Evolutionary conservation across 176 grass and related monocot genomes (phyloP), one percentile per base, ranked within the genome.

Genomic region (Carex littledalei): DNA sequence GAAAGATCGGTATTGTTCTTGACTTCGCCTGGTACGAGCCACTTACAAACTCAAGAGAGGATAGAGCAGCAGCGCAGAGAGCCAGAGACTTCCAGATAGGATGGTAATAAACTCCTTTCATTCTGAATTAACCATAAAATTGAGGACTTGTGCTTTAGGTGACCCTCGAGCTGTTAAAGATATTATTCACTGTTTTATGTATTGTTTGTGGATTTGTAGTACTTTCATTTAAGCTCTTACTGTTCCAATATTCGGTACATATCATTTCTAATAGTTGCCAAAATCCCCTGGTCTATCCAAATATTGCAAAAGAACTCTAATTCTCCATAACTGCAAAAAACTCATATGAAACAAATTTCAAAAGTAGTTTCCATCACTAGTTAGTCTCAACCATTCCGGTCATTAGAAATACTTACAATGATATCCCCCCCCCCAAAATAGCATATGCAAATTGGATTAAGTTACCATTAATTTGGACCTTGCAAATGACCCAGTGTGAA

Each of bases 71-170:
- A 2, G 92, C 88, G 62, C 88, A 94, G 86, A 97, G 94, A 97
- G 88, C 92, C 58, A 94, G 94, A 60, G 94, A 97, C 86, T 94
- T 94, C 79, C 90, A 94, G 62, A n/a, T 97, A 83, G 94, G 94
- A 84, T 97, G 94, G 94, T 94, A 88, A 88, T 34, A 55, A 81
- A 18, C 12, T 84, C 34, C 86, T 20, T 52, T 63, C 61, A 14
- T 77, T 24, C 4, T 26, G 57, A 20, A 61, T 74, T 37, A 18
- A 22, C 31, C 4, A n/a, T 2, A 69, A 69, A 69, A 69, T 69
- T 35, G 67, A 41, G 0, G n/a, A 41, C 34, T 37, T 41, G 32
- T 18, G 34, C 34, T 39, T 68, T 37, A 68, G 66, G 15, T 37
- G 14, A 5, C 32, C 31, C 5, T 69, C 41, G 3, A 69, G 34